Percentiles rank a stretch among this genome's conserved stretches.
Evolutionary conservation across 2,329 filamentous ascomycete species (phyloP).

Genomic region (Westerdykella sp.): DNA sequence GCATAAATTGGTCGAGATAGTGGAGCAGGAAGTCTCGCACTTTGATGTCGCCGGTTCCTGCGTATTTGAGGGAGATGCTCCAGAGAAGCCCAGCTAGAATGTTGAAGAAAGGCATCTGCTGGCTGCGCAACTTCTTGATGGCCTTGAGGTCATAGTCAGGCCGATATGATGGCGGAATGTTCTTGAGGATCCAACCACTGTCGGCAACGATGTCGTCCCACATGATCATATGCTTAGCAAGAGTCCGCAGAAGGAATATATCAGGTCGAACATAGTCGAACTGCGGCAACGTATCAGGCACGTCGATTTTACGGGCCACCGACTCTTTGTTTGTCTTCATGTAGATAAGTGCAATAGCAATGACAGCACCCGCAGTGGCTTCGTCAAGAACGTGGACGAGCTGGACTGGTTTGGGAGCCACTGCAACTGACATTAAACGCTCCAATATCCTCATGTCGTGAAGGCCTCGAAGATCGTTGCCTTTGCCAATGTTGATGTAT

Average conservation of each 20-base stretch:
- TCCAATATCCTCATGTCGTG: conserved; percentile 93
- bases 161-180: conserved; percentile 65
- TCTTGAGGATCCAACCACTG: conserved; percentile 67
- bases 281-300: conserved; percentile 82
- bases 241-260: conserved; percentile 79
- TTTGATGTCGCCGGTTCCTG: conserved; percentile 49
- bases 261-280: conserved; percentile 96
- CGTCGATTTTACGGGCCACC: conserved; percentile 84
- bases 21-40: conserved; percentile 77
- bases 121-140: conserved; percentile 61
- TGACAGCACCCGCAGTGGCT: conserved; percentile 84
- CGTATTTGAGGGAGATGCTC: conserved; percentile 45
- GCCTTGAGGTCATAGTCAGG: conserved; percentile 54
- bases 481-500: conserved; percentile 90
- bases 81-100: conserved; percentile 87
- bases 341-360: conserved; percentile 85
- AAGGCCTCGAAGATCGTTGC: conserved; percentile 77
- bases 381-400: conserved; percentile 89
- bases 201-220: conserved; percentile 77
- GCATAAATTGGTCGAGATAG: conserved; percentile 81
- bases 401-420: conserved; percentile 83
- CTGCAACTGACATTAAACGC: conserved; percentile 75
- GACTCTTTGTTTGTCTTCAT: conserved; percentile 92
- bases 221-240: conserved; percentile 86
- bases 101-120: conserved; percentile 87